Conservation (phyloP, 2,329 filamentous ascomycete genomes). For the Pseudocercospora ulei region DNA sequence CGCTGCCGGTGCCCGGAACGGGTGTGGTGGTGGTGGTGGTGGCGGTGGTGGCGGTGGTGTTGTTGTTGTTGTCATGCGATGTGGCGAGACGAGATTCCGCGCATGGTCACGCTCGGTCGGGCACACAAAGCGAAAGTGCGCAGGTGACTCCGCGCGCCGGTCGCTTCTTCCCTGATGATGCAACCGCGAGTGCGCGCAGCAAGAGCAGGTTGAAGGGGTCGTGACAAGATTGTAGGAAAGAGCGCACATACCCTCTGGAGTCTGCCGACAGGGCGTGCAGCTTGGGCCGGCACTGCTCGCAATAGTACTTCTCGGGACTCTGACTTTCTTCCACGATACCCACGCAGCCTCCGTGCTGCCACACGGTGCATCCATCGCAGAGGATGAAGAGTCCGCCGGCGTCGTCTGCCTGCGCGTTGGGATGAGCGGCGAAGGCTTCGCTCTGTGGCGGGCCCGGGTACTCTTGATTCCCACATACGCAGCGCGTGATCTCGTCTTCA, state of each 20-base stretch:
- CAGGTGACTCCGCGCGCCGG: slow-evolving; percentile 3
- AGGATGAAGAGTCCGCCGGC: slow-evolving; percentile 93
- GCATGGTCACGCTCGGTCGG: slow-evolving; percentile 2
- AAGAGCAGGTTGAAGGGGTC: neutral
- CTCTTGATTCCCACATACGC: slow-evolving; percentile 87
- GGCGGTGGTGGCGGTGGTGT: too few species aligned
- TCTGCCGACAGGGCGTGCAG: slow-evolving; percentile 75
- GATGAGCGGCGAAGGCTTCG: slow-evolving; percentile 37
- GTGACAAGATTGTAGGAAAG: slow-evolving; percentile 16
- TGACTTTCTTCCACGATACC: slow-evolving; percentile 90
- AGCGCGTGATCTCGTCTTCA: slow-evolving; percentile 87
- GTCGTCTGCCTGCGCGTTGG: slow-evolving; percentile 62
- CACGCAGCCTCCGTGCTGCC: slow-evolving; percentile 96
- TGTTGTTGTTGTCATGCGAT: too few species aligned
- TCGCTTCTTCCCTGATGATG: slow-evolving; percentile 1
- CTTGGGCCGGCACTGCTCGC: slow-evolving; percentile 86
- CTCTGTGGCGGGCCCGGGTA: slow-evolving; percentile 73
- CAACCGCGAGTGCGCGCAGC: neutral
- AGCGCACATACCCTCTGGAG: slow-evolving; percentile 66
- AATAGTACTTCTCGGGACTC: slow-evolving; percentile 95
- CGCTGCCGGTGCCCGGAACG: slow-evolving; percentile 3
- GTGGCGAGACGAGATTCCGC: slow-evolving; percentile 1
- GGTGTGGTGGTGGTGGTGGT: slow-evolving; percentile 1
- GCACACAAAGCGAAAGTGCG: slow-evolving; percentile 7
- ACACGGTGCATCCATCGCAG: slow-evolving; percentile 95